Evolutionary conservation across 345 rosid genomes (phyloP).

Genomic region (Corchorus capsularis): DNA sequence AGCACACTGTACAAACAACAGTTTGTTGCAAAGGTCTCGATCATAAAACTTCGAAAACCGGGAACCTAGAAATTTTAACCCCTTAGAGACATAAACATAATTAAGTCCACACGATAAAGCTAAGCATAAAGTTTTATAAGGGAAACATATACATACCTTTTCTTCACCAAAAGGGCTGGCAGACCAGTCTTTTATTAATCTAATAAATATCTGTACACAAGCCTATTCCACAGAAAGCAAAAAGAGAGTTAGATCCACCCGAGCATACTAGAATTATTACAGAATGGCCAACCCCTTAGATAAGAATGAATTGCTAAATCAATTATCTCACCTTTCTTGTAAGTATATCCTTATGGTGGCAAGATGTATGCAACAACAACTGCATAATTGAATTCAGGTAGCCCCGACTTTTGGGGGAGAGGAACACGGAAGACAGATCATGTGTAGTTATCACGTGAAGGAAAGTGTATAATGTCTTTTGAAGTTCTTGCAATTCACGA

Average conservation of each 20-base stretch:
- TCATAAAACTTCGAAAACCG: slow-evolving; percentile 76
- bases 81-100: slow-evolving; percentile 16
- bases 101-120: slow-evolving; percentile 2
- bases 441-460: slow-evolving; percentile 86
- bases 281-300: not conserved
- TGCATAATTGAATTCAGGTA: slow-evolving; percentile 67
- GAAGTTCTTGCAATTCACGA: slow-evolving; percentile 89
- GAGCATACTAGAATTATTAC: not conserved
- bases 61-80: slow-evolving; percentile 56
- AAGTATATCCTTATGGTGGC: slow-evolving; percentile 73
- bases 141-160: slow-evolving; percentile 53
- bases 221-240: slow-evolving; percentile 45
- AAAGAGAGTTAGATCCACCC: slow-evolving; percentile 17
- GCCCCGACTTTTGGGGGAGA: slow-evolving; percentile 60
- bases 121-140: slow-evolving; percentile 1
- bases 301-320: slow-evolving; percentile 20
- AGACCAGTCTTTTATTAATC: slow-evolving; percentile 93
- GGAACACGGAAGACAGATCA: slow-evolving; percentile 78
- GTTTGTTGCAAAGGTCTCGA: slow-evolving; percentile 68
- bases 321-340: slow-evolving; percentile 68
- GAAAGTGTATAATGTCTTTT: slow-evolving; percentile 77
- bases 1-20: slow-evolving; percentile 89
- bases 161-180: slow-evolving; percentile 58
- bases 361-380: slow-evolving; percentile 64
- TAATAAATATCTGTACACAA: slow-evolving; percentile 87